Conservation (phyloP, 306 rosid genomes). For the Quercus rubra region DNA sequence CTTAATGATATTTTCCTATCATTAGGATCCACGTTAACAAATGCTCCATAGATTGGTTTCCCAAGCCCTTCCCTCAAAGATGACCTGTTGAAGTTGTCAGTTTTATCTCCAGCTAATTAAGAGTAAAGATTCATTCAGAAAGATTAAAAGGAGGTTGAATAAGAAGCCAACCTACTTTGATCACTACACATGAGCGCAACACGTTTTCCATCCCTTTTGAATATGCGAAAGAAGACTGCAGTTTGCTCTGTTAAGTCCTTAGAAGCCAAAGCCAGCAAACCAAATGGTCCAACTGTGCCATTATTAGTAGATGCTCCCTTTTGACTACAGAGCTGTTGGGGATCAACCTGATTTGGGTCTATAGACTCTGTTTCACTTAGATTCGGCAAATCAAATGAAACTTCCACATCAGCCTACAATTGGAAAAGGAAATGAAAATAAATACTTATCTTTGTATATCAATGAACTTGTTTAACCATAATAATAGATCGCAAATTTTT, state of each 20-base stretch:
- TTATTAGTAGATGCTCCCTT: constrained; percentile 24
- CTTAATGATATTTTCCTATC: constrained; percentile 48
- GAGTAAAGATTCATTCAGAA: neutral
- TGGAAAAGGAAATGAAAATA: neutral
- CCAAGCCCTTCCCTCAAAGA: constrained; percentile 47
- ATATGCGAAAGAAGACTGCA: constrained; percentile 45
- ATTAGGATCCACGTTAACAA: constrained; percentile 42
- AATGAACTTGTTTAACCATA: neutral
- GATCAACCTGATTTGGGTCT: constrained; percentile 36
- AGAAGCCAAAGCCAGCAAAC: constrained; percentile 58
- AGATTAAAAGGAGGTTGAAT: neutral
- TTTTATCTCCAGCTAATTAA: neutral
- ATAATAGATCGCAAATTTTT: no score
- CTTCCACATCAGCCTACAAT: constrained; percentile 56
- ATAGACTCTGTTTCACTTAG: constrained; percentile 34
- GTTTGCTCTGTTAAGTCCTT: constrained; percentile 49
- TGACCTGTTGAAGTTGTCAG: constrained; percentile 38
- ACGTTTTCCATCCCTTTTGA: constrained; percentile 32
- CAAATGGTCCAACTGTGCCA: constrained; percentile 56
- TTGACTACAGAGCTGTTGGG: constrained; percentile 44
- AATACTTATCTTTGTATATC: neutral
- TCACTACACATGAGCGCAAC: constrained; percentile 73
- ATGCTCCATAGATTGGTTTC: constrained; percentile 53
- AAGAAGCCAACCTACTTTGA: constrained; percentile 50
- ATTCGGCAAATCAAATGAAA: constrained; percentile 39